Evolutionary conservation across 495 filamentous ascomycete genomes (phyloP).

Genomic region (Xylaria cubensis): DNA sequence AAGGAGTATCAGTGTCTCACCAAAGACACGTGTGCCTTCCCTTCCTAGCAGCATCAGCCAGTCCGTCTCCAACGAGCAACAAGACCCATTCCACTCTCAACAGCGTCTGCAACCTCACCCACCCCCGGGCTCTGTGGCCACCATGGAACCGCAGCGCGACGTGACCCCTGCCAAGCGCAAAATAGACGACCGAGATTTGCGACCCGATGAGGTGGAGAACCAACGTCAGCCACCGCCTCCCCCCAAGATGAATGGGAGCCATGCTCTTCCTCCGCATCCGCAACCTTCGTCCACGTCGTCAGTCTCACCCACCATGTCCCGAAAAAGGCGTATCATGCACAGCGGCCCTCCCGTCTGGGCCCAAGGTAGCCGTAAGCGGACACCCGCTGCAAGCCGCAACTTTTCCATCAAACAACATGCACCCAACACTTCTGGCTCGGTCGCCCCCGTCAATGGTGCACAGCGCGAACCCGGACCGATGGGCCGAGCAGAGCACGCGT

Average conservation of each 20-base stretch:
- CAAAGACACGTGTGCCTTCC: conserved; percentile 65
- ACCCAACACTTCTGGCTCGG: conserved; percentile 33
- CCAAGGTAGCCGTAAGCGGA: conserved; percentile 33
- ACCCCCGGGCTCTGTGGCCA: conserved; percentile 31
- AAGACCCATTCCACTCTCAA: conserved; percentile 47
- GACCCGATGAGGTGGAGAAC: conserved; percentile 52
- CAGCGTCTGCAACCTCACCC: conserved; percentile 38
- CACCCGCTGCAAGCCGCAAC: conserved; percentile 44
- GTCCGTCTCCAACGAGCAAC: conserved; percentile 47
- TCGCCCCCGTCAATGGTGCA: conserved; percentile 46
- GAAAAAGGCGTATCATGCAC: conserved; percentile 48
- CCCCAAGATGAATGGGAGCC: conserved; percentile 52
- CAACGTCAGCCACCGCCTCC: conserved; percentile 50
- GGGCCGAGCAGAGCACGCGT: conserved; percentile 43
- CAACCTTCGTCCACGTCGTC: conserved; percentile 35
- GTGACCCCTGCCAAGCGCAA: conserved; percentile 59
- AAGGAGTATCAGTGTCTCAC: conserved; percentile 67
- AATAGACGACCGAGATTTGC: conserved; percentile 57
- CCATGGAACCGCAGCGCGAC: conserved; percentile 42
- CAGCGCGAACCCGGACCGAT: conserved; percentile 32
- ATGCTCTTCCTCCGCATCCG: conserved; percentile 34
- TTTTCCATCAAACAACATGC: conserved; percentile 44
- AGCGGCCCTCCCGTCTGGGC: conserved; percentile 55
- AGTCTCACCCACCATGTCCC: conserved; percentile 39
- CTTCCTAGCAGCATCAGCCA: conserved; percentile 54